Evolutionary conservation across 2,329 filamentous ascomycete genomes (phyloP), one percentile per base, ranked within the genome.

Genomic region (Xylariaceae sp.): DNA sequence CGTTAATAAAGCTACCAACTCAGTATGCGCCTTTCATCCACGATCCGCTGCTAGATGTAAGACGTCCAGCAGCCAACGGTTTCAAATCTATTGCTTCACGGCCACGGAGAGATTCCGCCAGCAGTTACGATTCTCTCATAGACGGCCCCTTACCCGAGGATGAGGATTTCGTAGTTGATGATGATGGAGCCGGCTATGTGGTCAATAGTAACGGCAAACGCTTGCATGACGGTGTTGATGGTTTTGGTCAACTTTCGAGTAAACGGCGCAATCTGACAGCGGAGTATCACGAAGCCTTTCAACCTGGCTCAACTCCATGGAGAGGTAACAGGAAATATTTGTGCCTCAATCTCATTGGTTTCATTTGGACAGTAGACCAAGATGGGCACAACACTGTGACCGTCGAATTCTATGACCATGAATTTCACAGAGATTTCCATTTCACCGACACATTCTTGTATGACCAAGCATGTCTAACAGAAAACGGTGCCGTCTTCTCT

Each of bases 291-390:
- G 81, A 85, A 42, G 71, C 92, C 2, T 95, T 98, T 64, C 94
- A 98, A 64, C 88, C 92, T 0, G 92, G 93, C 1, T 91, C 90
- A 43, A 98, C 93, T 0, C 92, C 92, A 0, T 98, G 93, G 94
- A 82, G 89, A 51, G 93, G 93, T 2, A 93, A 95, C 64, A 79
- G 93, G 52, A 88, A 92, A 62, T 95, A 98, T 62, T 77, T 98
- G 1, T 95, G 89, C 61, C 78, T 97, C 33, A 97, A 97, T 62
- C 72, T 98, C 48, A 88, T 91, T 42, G 93, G 94, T 1, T 93
- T 94, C 60, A 88, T 96, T 7, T 98, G 93, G 89, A 97, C 92
- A 0, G 88, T 98, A 16, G 88, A 95, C 56, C 93, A 98, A 66
- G 91, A 96, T 60, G 87, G 86, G 0, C 86, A 92, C 57, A 82